phyloP scores from a whole-genome alignment of 257 asterid genomes.

The Ehretia macrophylla region DNA sequence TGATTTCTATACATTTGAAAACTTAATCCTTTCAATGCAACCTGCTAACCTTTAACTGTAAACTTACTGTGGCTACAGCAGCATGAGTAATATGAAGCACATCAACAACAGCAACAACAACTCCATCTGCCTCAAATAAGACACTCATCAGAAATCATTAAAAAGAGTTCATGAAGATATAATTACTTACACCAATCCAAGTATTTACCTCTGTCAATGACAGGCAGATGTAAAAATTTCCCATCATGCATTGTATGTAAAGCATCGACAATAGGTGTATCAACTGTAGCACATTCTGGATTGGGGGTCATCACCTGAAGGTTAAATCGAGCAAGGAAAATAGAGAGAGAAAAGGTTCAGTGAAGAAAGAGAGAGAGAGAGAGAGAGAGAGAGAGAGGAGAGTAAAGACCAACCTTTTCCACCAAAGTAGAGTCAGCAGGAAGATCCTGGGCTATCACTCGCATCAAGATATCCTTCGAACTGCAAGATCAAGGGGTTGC shows the following conservation, averaged over 20 bases:
- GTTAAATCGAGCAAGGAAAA: neutral
- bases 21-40: no score
- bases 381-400: slow-evolving; percentile 8
- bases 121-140: slow-evolving; percentile 56
- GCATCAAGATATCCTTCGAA: slow-evolving; percentile 89
- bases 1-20: neutral
- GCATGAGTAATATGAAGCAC: slow-evolving; percentile 95
- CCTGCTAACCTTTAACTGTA: neutral
- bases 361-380: neutral
- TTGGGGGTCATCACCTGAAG: slow-evolving; percentile 84
- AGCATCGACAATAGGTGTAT: slow-evolving; percentile 90
- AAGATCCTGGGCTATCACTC: slow-evolving; percentile 84
- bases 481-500: slow-evolving; percentile 28
- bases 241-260: slow-evolving; percentile 98
- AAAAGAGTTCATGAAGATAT: neutral
- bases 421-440: slow-evolving; percentile 75
- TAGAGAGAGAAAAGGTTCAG: neutral
- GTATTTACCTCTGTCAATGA: slow-evolving; percentile 70
- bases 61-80: slow-evolving; percentile 80
- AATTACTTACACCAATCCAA: neutral
- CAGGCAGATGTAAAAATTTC: slow-evolving; percentile 84
- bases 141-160: neutral
- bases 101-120: slow-evolving; percentile 75
- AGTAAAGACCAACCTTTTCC: slow-evolving; percentile 54
- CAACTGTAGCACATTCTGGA: slow-evolving; percentile 89